Evolutionary conservation across 78 protist genomes (phyloP).

Genomic region (Guillardia theta): DNA sequence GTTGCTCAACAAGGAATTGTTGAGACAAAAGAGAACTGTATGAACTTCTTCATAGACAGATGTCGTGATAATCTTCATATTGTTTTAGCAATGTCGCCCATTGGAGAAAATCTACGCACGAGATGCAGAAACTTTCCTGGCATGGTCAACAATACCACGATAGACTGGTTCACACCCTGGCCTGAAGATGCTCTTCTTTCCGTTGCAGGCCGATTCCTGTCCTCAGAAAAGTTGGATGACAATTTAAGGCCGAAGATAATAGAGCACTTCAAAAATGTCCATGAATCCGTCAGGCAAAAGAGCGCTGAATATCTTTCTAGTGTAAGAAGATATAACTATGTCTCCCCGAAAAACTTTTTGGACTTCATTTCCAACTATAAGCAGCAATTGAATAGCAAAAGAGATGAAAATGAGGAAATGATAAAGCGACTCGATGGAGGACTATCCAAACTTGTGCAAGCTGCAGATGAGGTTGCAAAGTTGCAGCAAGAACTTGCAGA

Average conservation of each 20-base stretch:
- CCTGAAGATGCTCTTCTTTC: constrained; percentile 62
- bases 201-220: constrained; percentile 49
- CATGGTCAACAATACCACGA: constrained; percentile 68
- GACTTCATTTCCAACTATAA: constrained; percentile 77
- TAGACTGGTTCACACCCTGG: constrained; percentile 79
- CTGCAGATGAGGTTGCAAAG: constrained; percentile 70
- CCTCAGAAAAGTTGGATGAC: neutral
- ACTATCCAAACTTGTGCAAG: constrained; percentile 72
- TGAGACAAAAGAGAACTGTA: constrained; percentile 51
- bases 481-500: constrained; percentile 47
- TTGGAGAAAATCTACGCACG: constrained; percentile 77
- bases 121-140: constrained; percentile 90
- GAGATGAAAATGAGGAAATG: constrained; percentile 27
- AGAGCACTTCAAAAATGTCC: constrained; percentile 75
- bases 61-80: constrained; percentile 83
- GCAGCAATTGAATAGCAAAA: constrained; percentile 42
- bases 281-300: constrained; percentile 18
- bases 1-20: neutral
- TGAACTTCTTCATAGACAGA: constrained; percentile 48
- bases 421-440: constrained; percentile 73
- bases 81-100: constrained; percentile 84
- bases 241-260: constrained; percentile 43
- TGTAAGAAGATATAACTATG: constrained; percentile 75
- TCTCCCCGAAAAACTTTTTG: constrained; percentile 92
- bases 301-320: constrained; percentile 42